phyloP scores from a whole-genome alignment of 345 rosid genomes.

The Ceriops tagal region DNA sequence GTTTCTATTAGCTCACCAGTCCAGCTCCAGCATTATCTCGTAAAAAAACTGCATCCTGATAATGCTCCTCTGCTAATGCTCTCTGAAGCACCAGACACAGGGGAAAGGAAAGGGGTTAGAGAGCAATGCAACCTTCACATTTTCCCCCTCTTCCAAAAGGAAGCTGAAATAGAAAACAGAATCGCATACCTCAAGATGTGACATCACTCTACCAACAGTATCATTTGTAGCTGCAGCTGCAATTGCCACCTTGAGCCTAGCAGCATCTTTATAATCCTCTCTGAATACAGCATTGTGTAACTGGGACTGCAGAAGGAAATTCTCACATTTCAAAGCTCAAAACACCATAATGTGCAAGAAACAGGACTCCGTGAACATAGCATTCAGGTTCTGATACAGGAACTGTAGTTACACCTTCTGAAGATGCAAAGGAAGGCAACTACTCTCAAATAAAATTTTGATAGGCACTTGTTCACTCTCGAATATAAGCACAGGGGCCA shows the following conservation, averaged over 20 bases:
- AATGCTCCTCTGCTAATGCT: constrained; percentile 71
- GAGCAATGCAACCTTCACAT: background rate
- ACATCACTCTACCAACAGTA: constrained; percentile 73
- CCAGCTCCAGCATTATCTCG: constrained; percentile 91
- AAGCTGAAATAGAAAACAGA: constrained; percentile 4
- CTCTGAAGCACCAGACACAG: constrained; percentile 39
- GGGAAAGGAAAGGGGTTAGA: constrained; percentile 3
- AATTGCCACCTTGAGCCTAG: constrained; percentile 82
- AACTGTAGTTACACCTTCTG: no score
- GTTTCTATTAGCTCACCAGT: constrained; percentile 48
- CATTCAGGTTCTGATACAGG: no score
- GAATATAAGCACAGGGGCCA: no score
- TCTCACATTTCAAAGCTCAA: background rate
- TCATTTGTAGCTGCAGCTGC: constrained; percentile 81
- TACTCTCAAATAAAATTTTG: no score
- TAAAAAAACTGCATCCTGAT: constrained; percentile 70
- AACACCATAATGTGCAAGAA: background rate
- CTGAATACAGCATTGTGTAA: constrained; percentile 48
- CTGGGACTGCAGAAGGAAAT: constrained; percentile 46
- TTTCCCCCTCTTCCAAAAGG: background rate
- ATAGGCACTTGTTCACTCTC: no score
- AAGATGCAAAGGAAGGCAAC: no score
- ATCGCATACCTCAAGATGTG: constrained; percentile 49
- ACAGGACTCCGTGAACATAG: no score
- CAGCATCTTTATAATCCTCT: constrained; percentile 83